phyloP scores from a whole-genome alignment of 176 grass and related monocot genomes.

The Themeda triandra region DNA sequence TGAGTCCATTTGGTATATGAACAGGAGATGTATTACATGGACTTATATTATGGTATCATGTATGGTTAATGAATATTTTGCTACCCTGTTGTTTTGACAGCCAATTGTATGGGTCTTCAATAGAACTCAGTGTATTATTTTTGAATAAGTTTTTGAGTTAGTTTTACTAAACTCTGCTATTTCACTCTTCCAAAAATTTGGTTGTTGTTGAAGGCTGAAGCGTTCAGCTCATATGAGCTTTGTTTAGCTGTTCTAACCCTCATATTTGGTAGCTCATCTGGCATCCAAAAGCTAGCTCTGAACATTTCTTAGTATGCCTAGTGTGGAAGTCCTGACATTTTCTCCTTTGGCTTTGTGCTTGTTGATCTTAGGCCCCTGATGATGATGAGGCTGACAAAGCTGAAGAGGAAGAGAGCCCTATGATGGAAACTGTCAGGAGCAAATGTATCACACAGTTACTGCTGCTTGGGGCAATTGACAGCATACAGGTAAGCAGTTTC shows the following conservation, averaged over 20 bases:
- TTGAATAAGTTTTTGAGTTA: neutral
- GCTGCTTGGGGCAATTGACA: slow-evolving; percentile 84
- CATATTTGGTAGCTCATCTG: neutral
- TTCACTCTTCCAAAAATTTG: neutral
- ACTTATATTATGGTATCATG: neutral
- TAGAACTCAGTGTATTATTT: neutral
- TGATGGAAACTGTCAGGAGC: slow-evolving; percentile 94
- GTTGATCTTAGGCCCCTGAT: slow-evolving; percentile 53
- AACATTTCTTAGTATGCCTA: neutral
- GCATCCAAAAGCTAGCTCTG: neutral
- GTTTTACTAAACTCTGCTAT: neutral
- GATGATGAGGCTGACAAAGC: slow-evolving; percentile 50
- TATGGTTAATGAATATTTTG: neutral
- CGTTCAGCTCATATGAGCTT: neutral
- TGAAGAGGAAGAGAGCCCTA: slow-evolving; percentile 70
- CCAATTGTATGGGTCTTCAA: neutral
- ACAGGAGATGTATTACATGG: neutral
- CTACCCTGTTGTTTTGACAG: slow-evolving; percentile 4
- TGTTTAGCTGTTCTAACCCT: slow-evolving; percentile 14
- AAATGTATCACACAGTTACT: slow-evolving; percentile 97
- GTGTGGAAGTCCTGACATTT: slow-evolving; percentile 12
- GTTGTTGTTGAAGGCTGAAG: neutral
- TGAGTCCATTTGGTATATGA: neutral
- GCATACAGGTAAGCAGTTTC: slow-evolving; percentile 76
- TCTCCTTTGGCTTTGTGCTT: slow-evolving; percentile 29